Evolutionary conservation across 2,329 filamentous ascomycete species (phyloP).

Genomic region (Plectosphaerella cucumerina): DNA sequence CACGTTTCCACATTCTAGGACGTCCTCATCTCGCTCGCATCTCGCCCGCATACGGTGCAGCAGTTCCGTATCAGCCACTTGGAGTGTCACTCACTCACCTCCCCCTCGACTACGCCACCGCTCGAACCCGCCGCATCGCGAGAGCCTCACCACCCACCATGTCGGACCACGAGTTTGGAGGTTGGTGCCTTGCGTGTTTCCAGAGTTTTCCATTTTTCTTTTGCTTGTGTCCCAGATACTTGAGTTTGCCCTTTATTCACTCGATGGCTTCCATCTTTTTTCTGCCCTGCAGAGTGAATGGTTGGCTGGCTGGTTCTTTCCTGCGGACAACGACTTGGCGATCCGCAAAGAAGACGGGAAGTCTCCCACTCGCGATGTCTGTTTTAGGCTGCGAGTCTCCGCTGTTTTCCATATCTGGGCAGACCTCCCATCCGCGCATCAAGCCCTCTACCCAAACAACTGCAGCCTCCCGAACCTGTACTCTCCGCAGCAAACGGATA

Average conservation of each 20-base stretch:
- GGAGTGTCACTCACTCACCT: too few species aligned
- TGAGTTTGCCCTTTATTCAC: background rate
- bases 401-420: background rate
- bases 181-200: slow-evolving; percentile 35
- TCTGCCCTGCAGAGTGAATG: too few species aligned
- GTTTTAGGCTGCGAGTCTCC: background rate
- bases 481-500: background rate
- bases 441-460: background rate
- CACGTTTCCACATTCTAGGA: background rate
- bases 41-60: background rate
- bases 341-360: too few species aligned
- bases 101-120: too few species aligned
- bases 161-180: slow-evolving; percentile 64
- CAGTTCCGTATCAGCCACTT: background rate
- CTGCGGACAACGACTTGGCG: too few species aligned
- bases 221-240: background rate
- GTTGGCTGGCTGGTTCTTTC: background rate
- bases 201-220: slow-evolving; percentile 1
- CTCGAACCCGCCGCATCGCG: too few species aligned
- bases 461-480: background rate
- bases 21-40: too few species aligned
- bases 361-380: too few species aligned
- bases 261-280: background rate
- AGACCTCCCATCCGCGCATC: background rate
- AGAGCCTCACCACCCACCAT: slow-evolving; percentile 29